Percentiles rank a stretch among this genome's conserved stretches.
Conservation (phyloP, 73 alveolate species). For the Paramecium biaurelia region DNA sequence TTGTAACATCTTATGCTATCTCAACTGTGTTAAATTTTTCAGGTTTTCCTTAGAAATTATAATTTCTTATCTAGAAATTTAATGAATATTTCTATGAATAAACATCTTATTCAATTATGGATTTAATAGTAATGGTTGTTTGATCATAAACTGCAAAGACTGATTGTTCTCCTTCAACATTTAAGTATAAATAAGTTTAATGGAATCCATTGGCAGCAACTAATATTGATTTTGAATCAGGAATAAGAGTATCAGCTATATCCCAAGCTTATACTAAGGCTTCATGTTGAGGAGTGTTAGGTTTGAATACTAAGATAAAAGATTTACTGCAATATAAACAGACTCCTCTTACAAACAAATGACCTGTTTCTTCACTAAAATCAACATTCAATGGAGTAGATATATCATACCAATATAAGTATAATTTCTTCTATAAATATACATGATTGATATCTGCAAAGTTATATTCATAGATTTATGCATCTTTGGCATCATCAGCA, state of each 20-base stretch:
- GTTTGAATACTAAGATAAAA: background rate
- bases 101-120: background rate
- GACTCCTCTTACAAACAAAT: background rate
- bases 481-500: background rate
- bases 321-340: background rate
- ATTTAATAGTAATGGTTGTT: background rate
- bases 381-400: background rate
- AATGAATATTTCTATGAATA: background rate
- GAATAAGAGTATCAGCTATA: background rate
- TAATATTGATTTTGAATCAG: background rate
- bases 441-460: background rate
- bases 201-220: background rate
- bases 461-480: background rate
- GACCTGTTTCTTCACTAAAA: constrained; percentile 9
- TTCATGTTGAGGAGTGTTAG: constrained; percentile 22
- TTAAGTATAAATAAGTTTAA: background rate
- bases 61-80: background rate
- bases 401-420: background rate
- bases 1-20: background rate
- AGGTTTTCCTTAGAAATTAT: background rate
- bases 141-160: background rate
- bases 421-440: background rate
- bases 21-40: background rate
- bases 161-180: background rate
- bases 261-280: constrained; percentile 10